These are phyloP conservation scores for Vanrija humicola DNA, from an alignment of 1,284 basidiomycete species.

Conservation along the genomic window DNA sequence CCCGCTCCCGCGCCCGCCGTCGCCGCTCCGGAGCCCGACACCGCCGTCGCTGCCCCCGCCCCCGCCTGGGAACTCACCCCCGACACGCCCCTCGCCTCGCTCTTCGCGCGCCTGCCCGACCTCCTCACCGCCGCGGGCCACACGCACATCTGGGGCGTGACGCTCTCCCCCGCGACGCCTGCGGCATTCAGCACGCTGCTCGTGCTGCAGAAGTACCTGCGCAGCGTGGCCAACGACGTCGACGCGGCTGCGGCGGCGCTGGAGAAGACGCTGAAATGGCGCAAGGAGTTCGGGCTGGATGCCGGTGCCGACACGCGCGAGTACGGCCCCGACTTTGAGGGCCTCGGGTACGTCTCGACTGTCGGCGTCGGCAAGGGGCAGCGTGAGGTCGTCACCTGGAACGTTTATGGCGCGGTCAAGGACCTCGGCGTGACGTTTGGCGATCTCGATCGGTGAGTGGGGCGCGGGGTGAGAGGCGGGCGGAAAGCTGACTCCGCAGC, in stretches of 20 bases:
- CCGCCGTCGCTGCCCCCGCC: background rate
- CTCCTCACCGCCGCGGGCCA: slow-evolving; percentile 19
- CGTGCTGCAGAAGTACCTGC: slow-evolving; percentile 29
- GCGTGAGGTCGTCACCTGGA: slow-evolving; percentile 25
- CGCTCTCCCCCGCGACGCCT: slow-evolving; percentile 9
- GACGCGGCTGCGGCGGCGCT: slow-evolving; percentile 16
- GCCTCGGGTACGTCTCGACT: slow-evolving; percentile 25
- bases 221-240: slow-evolving; percentile 15
- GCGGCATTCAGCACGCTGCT: slow-evolving; percentile 19
- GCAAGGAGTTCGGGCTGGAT: slow-evolving; percentile 24
- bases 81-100: slow-evolving; percentile 16
- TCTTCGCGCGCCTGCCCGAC: slow-evolving; percentile 14
- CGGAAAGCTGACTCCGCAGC: slow-evolving; percentile 2
- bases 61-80: slow-evolving; percentile 16
- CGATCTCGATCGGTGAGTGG: slow-evolving; percentile 21
- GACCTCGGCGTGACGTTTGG: slow-evolving; percentile 23
- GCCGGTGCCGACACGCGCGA: background rate
- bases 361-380: slow-evolving; percentile 6
- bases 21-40: background rate
- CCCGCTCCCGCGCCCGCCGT: background rate
- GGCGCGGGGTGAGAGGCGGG: background rate
- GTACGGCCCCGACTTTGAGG: slow-evolving; percentile 15
- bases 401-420: slow-evolving; percentile 27
- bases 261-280: slow-evolving; percentile 23
- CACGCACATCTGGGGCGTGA: slow-evolving; percentile 25